phyloP scores from a whole-genome alignment of 331 rosid genomes.

The Stylosanthes scabra region DNA sequence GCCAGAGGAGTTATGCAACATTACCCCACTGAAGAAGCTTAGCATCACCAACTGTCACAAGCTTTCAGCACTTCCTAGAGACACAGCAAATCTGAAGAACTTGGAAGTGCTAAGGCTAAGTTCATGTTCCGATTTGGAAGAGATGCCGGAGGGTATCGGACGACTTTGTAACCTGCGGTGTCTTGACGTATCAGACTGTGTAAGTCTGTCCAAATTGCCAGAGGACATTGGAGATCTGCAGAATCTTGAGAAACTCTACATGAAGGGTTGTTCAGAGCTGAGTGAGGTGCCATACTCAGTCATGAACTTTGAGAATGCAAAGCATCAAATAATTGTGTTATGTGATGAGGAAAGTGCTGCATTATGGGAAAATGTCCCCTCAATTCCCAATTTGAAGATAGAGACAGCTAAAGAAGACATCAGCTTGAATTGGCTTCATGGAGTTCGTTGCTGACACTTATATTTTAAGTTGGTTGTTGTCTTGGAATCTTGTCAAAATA shows the following conservation, averaged over 20 bases:
- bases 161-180: slow-evolving; percentile 40
- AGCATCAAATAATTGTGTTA: slow-evolving; percentile 40
- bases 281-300: slow-evolving; percentile 40
- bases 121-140: slow-evolving; percentile 50
- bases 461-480: no score
- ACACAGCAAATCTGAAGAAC: slow-evolving; percentile 47
- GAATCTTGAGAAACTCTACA: slow-evolving; percentile 51
- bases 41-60: slow-evolving; percentile 62
- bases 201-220: slow-evolving; percentile 50
- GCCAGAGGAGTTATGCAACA: slow-evolving; percentile 50
- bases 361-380: slow-evolving; percentile 27
- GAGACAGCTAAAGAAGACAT: slow-evolving; percentile 36
- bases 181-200: slow-evolving; percentile 63
- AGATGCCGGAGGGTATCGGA: slow-evolving; percentile 43
- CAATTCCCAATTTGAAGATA: slow-evolving; percentile 19
- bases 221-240: slow-evolving; percentile 55
- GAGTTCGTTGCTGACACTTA: slow-evolving; percentile 6
- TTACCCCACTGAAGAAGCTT: slow-evolving; percentile 51
- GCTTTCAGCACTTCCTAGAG: slow-evolving; percentile 50
- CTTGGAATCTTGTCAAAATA: no score
- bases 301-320: slow-evolving; percentile 39
- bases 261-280: slow-evolving; percentile 54
- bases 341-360: slow-evolving; percentile 61
- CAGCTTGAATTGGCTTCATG: slow-evolving; percentile 51
- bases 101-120: slow-evolving; percentile 60